Percentiles rank a stretch among this genome's conserved stretches.
Conservation (phyloP, 805 yeast genomes). For the Hanseniaspora mollemarum region DNA sequence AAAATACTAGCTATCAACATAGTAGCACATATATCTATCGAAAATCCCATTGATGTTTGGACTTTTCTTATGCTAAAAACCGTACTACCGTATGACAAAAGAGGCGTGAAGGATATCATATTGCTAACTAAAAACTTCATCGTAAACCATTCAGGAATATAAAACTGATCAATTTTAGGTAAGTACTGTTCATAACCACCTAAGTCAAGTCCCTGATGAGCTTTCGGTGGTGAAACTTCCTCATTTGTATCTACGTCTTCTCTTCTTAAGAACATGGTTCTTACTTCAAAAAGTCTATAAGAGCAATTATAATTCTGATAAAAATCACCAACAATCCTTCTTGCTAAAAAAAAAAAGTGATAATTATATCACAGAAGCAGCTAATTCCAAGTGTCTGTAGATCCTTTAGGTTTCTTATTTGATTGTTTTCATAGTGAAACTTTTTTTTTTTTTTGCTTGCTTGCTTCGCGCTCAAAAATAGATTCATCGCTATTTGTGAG, state of each 20-base stretch:
- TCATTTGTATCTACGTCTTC: neutral
- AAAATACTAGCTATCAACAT: slow-evolving; percentile 70
- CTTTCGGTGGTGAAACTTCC: neutral
- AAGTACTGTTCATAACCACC: slow-evolving; percentile 24
- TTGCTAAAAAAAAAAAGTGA: no score
- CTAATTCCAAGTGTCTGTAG: no score
- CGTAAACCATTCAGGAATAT: slow-evolving; percentile 41
- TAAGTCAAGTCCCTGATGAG: neutral
- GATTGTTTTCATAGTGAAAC: no score
- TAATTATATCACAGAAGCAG: no score
- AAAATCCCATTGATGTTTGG: slow-evolving; percentile 65
- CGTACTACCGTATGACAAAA: slow-evolving; percentile 79
- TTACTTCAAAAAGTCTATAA: no score
- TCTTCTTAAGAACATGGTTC: neutral
- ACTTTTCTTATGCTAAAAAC: slow-evolving; percentile 53
- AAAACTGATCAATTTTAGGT: slow-evolving; percentile 35
- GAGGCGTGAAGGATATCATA: slow-evolving; percentile 67
- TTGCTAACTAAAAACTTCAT: slow-evolving; percentile 50
- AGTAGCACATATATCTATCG: slow-evolving; percentile 85
- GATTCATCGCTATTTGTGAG: no score
- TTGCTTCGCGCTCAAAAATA: no score
- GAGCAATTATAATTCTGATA: no score
- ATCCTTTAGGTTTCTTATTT: no score
- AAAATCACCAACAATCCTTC: no score
- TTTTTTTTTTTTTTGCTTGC: no score